A percentile compares a stretch with the other conserved stretches of the same genome.
These are phyloP conservation scores for Camellia sinensis DNA, from an alignment of 148 eudicot genomes.

Conservation along the genomic window DNA sequence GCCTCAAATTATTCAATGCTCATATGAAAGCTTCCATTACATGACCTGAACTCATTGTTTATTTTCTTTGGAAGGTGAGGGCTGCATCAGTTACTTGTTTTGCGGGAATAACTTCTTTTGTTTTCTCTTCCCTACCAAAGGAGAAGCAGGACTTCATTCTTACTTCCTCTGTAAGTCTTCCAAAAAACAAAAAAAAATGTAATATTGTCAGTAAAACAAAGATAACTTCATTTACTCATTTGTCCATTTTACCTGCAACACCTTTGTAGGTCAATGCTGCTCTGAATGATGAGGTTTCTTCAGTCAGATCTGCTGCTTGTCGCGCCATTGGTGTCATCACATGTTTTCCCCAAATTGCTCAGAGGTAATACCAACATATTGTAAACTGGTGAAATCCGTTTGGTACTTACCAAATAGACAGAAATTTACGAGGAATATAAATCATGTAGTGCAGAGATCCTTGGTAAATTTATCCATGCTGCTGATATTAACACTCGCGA, in stretches of 20 bases:
- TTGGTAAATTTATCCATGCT: slow-evolving; percentile 60
- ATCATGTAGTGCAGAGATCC: slow-evolving; percentile 63
- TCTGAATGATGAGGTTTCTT: slow-evolving; percentile 64
- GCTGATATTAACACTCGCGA: slow-evolving; percentile 59
- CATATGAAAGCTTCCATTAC: not conserved
- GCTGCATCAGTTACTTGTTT: slow-evolving; percentile 91
- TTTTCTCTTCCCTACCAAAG: slow-evolving; percentile 61
- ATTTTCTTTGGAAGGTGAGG: slow-evolving; percentile 59
- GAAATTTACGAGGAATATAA: slow-evolving; percentile 14
- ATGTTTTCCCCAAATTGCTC: slow-evolving; percentile 71
- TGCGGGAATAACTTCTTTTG: slow-evolving; percentile 85
- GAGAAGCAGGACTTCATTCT: slow-evolving; percentile 65
- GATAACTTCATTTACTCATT: not conserved
- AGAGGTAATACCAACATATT: slow-evolving; percentile 40
- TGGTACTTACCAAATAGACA: not conserved
- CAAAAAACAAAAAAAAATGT: not conserved
- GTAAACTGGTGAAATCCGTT: slow-evolving; percentile 8
- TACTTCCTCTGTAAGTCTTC: slow-evolving; percentile 61
- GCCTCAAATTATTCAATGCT: not conserved
- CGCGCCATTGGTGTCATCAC: slow-evolving; percentile 94
- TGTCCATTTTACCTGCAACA: not conserved
- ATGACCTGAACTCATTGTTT: slow-evolving; percentile 8
- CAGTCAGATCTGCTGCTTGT: slow-evolving; percentile 93
- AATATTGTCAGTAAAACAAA: not conserved
- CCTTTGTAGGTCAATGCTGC: slow-evolving; percentile 66